Conservation (phyloP, 2,329 filamentous ascomycete species). For the Chaetomium sp. region DNA sequence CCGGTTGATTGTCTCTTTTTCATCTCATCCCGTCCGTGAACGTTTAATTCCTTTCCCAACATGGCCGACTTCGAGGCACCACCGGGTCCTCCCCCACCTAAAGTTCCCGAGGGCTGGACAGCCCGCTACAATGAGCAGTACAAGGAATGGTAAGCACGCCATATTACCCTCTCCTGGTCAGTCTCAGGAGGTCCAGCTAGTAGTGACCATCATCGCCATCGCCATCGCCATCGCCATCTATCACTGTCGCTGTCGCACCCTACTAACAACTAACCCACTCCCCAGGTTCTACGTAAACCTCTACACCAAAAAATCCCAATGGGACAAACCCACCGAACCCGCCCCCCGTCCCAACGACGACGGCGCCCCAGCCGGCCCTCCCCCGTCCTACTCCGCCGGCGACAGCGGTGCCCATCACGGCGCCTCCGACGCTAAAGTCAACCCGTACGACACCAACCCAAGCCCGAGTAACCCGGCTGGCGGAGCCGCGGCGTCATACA, state of each 20-base stretch:
- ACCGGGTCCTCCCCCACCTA: slow-evolving; percentile 49
- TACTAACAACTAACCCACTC: not conserved
- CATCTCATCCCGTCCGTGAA: not conserved
- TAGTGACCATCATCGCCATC: not conserved
- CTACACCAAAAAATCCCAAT: slow-evolving; percentile 81
- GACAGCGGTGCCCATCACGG: slow-evolving; percentile 37
- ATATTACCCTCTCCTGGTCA: not conserved
- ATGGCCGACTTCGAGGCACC: slow-evolving; percentile 53
- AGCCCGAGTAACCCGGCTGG: slow-evolving; percentile 21
- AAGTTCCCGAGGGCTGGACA: slow-evolving; percentile 73
- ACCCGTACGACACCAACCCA: slow-evolving; percentile 23
- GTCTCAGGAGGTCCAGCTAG: not conserved
- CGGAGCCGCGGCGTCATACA: not conserved
- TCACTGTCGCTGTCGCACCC: not conserved
- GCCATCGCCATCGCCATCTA: no score
- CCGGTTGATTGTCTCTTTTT: no score
- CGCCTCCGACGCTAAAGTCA: slow-evolving; percentile 52
- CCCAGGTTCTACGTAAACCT: slow-evolving; percentile 84
- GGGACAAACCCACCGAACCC: slow-evolving; percentile 73
- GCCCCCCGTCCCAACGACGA: slow-evolving; percentile 40
- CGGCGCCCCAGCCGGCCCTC: slow-evolving; percentile 46
- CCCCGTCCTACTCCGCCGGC: slow-evolving; percentile 58
- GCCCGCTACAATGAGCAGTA: slow-evolving; percentile 83
- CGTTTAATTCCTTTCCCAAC: not conserved
- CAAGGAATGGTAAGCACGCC: slow-evolving; percentile 58